Conservation (phyloP, 345 rosid genomes). For the Linum usitatissimum region DNA sequence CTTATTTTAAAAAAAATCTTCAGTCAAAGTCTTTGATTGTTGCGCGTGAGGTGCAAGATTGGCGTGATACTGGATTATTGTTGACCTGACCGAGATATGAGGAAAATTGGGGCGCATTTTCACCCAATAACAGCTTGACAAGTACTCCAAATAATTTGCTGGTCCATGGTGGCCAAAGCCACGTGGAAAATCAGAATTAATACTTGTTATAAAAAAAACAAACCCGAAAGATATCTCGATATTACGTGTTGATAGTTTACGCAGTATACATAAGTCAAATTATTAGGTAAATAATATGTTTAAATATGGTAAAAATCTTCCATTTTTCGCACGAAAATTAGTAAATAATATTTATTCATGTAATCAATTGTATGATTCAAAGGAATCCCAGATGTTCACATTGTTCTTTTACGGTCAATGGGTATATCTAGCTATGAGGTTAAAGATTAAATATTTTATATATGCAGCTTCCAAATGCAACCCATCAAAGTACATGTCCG, state of each 20-base stretch:
- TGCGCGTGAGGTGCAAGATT: not conserved
- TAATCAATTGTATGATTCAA: too few species aligned
- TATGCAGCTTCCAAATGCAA: slow-evolving; percentile 31
- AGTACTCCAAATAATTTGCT: not conserved
- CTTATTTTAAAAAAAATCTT: not conserved
- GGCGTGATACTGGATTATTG: not conserved
- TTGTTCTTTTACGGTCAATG: not conserved
- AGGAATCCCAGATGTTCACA: too few species aligned
- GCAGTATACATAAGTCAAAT: too few species aligned
- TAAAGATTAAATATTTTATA: not conserved
- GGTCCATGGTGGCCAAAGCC: not conserved
- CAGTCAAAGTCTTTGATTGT: not conserved
- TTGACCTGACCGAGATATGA: not conserved
- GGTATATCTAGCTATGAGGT: not conserved
- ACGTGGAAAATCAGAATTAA: not conserved
- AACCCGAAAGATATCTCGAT: not conserved
- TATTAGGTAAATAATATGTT: too few species aligned
- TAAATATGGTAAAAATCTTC: too few species aligned
- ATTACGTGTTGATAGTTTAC: too few species aligned
- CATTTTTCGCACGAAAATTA: too few species aligned
- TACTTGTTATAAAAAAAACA: too few species aligned
- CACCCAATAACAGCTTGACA: not conserved
- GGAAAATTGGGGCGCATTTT: too few species aligned
- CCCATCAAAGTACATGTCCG: slow-evolving; percentile 28
- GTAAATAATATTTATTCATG: too few species aligned